Evolutionary conservation across 306 rosid species (phyloP).

Genomic region (Cucurbita maxima): DNA sequence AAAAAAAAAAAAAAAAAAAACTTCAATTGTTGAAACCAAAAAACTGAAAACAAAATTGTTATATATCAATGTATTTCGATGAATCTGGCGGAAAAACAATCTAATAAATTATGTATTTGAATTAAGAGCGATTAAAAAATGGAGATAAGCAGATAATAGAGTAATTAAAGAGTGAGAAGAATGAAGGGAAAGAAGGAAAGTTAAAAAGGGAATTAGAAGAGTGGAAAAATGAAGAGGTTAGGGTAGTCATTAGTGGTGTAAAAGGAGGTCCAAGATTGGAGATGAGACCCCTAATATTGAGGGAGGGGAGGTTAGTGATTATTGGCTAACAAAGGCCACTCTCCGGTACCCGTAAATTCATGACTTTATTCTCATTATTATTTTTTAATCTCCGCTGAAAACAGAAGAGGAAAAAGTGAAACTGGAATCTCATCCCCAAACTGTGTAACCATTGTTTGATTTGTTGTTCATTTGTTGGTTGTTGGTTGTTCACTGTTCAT

Average conservation of each 20-base stretch:
- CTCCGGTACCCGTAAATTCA: neutral
- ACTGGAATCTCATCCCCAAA: neutral
- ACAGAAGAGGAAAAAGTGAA: neutral
- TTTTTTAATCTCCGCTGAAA: neutral
- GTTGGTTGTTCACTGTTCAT: too few relatives aligned
- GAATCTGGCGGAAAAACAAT: too few relatives aligned
- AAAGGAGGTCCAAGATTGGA: neutral
- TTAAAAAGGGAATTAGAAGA: neutral
- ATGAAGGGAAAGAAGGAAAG: neutral
- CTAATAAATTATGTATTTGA: neutral
- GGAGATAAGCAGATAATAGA: neutral
- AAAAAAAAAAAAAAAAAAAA: too few relatives aligned
- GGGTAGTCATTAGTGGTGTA: neutral
- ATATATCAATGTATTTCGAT: too few relatives aligned
- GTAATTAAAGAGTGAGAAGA: neutral
- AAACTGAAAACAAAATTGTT: too few relatives aligned
- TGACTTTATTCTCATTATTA: neutral
- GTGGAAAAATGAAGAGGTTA: neutral
- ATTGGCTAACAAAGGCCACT: neutral
- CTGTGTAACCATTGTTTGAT: too few relatives aligned
- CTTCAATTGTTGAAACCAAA: too few relatives aligned
- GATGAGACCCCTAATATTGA: neutral
- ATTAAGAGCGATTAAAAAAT: neutral
- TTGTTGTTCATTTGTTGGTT: too few relatives aligned
- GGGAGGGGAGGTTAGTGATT: conserved; percentile 1